Conservation (phyloP, 2,329 filamentous ascomycete species). For the Hysterium pulicare region DNA sequence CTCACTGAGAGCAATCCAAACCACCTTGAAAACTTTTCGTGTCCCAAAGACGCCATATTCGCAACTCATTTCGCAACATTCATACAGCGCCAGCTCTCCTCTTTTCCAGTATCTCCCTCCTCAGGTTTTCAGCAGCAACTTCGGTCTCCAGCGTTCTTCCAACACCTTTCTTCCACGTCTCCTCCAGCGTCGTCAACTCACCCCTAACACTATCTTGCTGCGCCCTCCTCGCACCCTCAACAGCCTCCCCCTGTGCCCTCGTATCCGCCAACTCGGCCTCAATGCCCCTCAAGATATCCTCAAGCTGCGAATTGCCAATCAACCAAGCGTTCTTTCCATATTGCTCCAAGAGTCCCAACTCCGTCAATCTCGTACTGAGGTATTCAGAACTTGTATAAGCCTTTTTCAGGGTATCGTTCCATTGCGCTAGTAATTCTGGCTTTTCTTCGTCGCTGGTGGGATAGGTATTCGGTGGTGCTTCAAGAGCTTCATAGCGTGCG, state of each 20-base stretch:
- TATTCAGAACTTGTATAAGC: constrained; percentile 60
- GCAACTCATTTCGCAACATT: constrained; percentile 4
- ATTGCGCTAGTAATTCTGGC: constrained; percentile 41
- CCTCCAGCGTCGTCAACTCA: constrained; percentile 71
- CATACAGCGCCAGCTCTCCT: constrained; percentile 32
- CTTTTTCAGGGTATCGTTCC: constrained; percentile 50
- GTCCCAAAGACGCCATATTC: too few relatives aligned
- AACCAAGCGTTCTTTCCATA: constrained; percentile 92
- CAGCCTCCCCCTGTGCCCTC: constrained; percentile 66
- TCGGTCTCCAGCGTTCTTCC: constrained; percentile 81
- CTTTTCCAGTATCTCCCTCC: constrained; percentile 35
- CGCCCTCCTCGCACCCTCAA: constrained; percentile 67
- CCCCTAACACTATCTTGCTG: constrained; percentile 68
- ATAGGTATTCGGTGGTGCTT: constrained; percentile 49
- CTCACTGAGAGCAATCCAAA: too few relatives aligned
- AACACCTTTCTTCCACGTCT: constrained; percentile 75
- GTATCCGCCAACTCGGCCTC: constrained; percentile 71
- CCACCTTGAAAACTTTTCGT: too few relatives aligned
- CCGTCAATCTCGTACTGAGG: constrained; percentile 53
- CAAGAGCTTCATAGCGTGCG: constrained; percentile 76
- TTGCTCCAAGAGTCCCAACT: constrained; percentile 71
- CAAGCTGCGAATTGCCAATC: constrained; percentile 74
- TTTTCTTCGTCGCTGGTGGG: constrained; percentile 37
- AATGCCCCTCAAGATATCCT: constrained; percentile 64
- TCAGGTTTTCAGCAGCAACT: constrained; percentile 71